Evolutionary conservation across 2,329 filamentous ascomycete genomes (phyloP).

Genomic region (Calonectria pseudoreteaudii): DNA sequence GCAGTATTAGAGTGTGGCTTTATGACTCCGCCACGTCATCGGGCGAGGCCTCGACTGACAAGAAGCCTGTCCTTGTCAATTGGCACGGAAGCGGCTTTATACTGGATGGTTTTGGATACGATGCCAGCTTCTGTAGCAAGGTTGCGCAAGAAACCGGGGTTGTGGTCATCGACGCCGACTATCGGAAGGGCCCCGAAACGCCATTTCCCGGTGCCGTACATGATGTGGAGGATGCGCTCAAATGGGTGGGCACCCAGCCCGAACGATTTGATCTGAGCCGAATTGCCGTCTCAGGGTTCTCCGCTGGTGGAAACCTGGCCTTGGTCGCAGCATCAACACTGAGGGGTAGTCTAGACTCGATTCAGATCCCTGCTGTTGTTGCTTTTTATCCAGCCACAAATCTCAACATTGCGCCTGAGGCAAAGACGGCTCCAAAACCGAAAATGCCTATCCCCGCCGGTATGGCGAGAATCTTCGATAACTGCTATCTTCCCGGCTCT

Average conservation of each 20-base stretch:
- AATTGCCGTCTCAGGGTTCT: slow-evolving; percentile 20
- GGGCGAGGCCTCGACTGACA: not conserved
- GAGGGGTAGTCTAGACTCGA: not conserved
- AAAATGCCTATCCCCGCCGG: slow-evolving; percentile 1
- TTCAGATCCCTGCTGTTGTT: slow-evolving; percentile 1
- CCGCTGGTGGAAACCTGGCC: slow-evolving; percentile 12
- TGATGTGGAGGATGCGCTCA: slow-evolving; percentile 18
- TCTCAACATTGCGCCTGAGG: not conserved
- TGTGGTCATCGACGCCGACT: slow-evolving; percentile 20
- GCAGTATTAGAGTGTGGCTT: slow-evolving; percentile 16
- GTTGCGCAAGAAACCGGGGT: slow-evolving; percentile 5
- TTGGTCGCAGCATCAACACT: slow-evolving; percentile 6
- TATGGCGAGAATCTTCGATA: slow-evolving; percentile 1
- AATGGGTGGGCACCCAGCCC: slow-evolving; percentile 10
- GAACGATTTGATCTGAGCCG: slow-evolving; percentile 15
- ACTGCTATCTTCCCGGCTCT: slow-evolving; percentile 1
- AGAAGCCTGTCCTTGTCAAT: slow-evolving; percentile 22
- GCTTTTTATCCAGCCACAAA: slow-evolving; percentile 14
- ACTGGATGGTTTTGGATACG: not conserved
- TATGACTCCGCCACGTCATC: not conserved
- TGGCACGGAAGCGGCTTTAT: slow-evolving; percentile 29
- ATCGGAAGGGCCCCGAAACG: slow-evolving; percentile 20
- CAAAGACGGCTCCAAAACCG: slow-evolving; percentile 13
- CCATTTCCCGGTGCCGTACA: slow-evolving; percentile 18
- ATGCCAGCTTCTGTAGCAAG: slow-evolving; percentile 17